Evolutionary conservation across 441 rosid species (phyloP).

Genomic region (Raphanus hybrid): DNA sequence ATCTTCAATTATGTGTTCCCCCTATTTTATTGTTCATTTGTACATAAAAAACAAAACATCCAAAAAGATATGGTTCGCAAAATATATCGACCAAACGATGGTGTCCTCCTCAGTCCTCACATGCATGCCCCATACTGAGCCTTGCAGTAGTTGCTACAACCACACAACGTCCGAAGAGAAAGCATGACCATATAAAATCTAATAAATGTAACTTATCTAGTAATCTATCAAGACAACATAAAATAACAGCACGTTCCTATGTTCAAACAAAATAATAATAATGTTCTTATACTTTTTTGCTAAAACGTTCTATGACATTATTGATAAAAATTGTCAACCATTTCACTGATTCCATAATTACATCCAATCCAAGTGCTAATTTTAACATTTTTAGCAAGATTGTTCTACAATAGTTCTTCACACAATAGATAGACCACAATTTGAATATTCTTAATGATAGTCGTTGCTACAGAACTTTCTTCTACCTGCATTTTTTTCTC

Average conservation of each 20-base stretch:
- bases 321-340: background rate
- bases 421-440: no score
- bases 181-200: background rate
- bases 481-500: no score
- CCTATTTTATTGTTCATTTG: conserved; percentile 7
- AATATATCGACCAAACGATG: conserved; percentile 21
- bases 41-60: background rate
- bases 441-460: no score
- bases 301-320: background rate
- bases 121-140: conserved; percentile 9
- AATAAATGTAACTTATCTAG: background rate
- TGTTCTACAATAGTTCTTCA: no score
- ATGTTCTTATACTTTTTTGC: background rate
- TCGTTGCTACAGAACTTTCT: no score
- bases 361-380: no score
- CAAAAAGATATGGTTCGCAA: conserved; percentile 20
- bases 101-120: background rate
- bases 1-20: conserved; percentile 14
- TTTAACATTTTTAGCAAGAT: no score
- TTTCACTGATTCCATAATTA: no score
- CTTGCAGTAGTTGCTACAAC: conserved; percentile 35
- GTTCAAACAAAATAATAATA: background rate
- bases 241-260: background rate
- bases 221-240: background rate
- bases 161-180: conserved; percentile 11